Base-by-base conservation (phyloP, 169 alveolate species). In the Plasmodium chabaudi region DNA sequence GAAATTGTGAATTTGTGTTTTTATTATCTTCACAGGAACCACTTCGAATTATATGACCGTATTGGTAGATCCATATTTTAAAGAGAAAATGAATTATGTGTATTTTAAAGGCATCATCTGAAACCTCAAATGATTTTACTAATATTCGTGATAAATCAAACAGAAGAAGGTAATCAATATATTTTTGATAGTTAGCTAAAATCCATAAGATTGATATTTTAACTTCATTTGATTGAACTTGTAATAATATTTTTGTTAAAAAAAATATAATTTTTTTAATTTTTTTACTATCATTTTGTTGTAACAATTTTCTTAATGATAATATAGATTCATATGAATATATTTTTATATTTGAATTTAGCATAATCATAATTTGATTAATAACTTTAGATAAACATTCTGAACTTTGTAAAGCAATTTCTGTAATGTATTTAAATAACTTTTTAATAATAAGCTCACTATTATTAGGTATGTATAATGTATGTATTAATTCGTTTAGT, bases 41-140 rank as follows among this genome's bases (percentile, higher is more conserved):
- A 19, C 39, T 0, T 44, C 19, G 13, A 63, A 72, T 57, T 12
- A 63, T 27, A 6, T 0, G 2, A 42, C 60, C 77, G 13, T 49
- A 77, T 21, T 64, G 75, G 46, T 63, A 77, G 17, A 39, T 55
- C 88, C 88, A 77, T 1, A 77, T 47, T 57, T 77, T 77, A n/a
- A 77, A 56, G 0, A 77, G 39, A 39, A 77, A 77, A 46, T 77
- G 88, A 44, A 77, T 67, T 2, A 64, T 69, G 5, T 77, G 88
- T 39, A 77, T 44, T 69, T 64, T 77, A 0, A 77, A 46, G 12
- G 47, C 6, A 9, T 44, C 39, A 12, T 53, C 72, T 10, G 61
- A 49, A 1, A 13, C 13, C 4, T 49, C 15, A 19, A 77, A 77
- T 5, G 61, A 68, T 19, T 77, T 77, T 9, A 57, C 69, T 56